Conservation (phyloP, 768 basidiomycete species). For the Boletus patriciae region DNA sequence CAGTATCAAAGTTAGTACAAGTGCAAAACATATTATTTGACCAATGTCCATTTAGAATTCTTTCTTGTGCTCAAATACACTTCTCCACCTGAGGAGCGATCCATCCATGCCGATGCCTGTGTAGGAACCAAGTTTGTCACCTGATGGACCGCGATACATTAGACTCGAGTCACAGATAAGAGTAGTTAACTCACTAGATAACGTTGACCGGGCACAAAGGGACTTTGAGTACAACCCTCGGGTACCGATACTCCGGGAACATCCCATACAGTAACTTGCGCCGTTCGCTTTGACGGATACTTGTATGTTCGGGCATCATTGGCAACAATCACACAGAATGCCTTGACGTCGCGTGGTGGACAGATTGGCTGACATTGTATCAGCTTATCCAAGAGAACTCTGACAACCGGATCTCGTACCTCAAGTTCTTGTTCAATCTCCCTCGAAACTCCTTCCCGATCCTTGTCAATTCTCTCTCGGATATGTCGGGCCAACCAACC, state of each 20-base stretch:
- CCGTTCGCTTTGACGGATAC: constrained; percentile 55
- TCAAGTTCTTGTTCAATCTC: constrained; percentile 74
- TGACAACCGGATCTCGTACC: constrained; percentile 42
- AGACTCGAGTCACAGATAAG: background rate
- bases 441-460: constrained; percentile 49
- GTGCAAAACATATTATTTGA: constrained; percentile 9
- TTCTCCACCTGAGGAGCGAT: constrained; percentile 54
- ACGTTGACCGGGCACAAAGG: constrained; percentile 61
- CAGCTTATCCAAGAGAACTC: background rate
- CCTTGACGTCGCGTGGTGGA: constrained; percentile 72
- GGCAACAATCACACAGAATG: constrained; percentile 71
- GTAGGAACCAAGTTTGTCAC: constrained; percentile 72
- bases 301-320: constrained; percentile 59
- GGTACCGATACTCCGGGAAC: constrained; percentile 49
- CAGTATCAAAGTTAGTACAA: background rate
- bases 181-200: constrained; percentile 54
- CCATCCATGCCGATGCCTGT: constrained; percentile 72
- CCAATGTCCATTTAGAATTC: constrained; percentile 60
- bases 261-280: constrained; percentile 86
- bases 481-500: constrained; percentile 63
- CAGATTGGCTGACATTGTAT: constrained; percentile 47
- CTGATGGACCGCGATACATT: constrained; percentile 1
- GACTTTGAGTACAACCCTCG: constrained; percentile 50
- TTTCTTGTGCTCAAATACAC: constrained; percentile 69
- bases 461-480: constrained; percentile 45